Percentiles rank a stretch among this genome's conserved stretches.
Evolutionary conservation across 139 green algal species (phyloP).

Genomic region (Asterochloris erici): DNA sequence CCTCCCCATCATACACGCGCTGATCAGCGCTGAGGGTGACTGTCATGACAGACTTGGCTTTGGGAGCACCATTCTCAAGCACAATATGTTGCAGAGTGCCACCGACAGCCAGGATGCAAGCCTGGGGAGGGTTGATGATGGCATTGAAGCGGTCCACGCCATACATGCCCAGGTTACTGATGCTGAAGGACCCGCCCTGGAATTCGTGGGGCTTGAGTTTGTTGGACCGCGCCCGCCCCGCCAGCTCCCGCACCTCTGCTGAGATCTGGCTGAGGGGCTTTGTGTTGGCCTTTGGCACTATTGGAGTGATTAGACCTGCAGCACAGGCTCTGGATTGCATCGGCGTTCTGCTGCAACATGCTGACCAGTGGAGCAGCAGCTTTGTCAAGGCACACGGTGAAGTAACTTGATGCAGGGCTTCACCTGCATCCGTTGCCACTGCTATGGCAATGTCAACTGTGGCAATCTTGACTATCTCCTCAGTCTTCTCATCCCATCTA

Average conservation of each 20-base stretch:
- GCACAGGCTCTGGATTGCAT: no score
- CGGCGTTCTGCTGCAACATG: no score
- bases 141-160: constrained; percentile 80
- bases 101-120: constrained; percentile 67
- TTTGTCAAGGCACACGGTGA: no score
- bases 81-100: constrained; percentile 32
- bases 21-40: constrained; percentile 86
- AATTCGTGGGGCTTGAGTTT: constrained; percentile 95
- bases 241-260: constrained; percentile 62
- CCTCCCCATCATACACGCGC: constrained; percentile 79
- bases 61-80: constrained; percentile 32
- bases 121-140: constrained; percentile 95
- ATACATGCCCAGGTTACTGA: constrained; percentile 95
- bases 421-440: constrained; percentile 70
- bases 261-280: constrained; percentile 53
- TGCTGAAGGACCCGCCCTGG: constrained; percentile 80
- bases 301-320: constrained; percentile 87
- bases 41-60: constrained; percentile 59
- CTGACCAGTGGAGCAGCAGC: no score
- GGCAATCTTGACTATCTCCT: constrained; percentile 8
- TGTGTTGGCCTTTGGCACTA: constrained; percentile 63
- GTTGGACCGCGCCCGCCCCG: constrained; percentile 67
- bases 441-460: constrained; percentile 82
- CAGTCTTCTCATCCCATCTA: constrained; percentile 30
- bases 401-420: no score